Evolutionary conservation across 345 rosid genomes (phyloP).

Genomic region (Bruguiera sexangula): DNA sequence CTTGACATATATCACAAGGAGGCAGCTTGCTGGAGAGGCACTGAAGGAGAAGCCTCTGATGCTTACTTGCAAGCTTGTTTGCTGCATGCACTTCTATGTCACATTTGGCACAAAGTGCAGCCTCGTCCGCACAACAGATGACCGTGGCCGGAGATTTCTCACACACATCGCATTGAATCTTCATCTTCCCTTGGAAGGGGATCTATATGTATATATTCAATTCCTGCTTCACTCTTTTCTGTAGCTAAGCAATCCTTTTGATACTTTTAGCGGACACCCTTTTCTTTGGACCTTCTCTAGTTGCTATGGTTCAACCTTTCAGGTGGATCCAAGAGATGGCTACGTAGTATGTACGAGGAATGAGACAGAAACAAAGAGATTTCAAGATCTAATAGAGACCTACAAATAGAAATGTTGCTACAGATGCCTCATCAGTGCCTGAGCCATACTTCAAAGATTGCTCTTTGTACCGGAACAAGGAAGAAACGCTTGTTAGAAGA

Average conservation of each 20-base stretch:
- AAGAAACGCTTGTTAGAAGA: neutral
- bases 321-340: neutral
- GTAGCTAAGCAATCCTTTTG: neutral
- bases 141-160: constrained; percentile 91
- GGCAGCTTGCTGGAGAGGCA: constrained; percentile 74
- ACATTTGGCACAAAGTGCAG: constrained; percentile 77
- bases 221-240: neutral
- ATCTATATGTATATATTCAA: neutral
- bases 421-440: neutral
- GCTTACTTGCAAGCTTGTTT: constrained; percentile 92
- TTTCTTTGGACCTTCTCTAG: neutral
- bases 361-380: neutral
- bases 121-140: constrained; percentile 97
- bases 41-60: constrained; percentile 88
- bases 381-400: neutral
- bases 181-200: constrained; percentile 41
- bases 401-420: neutral
- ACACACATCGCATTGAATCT: constrained; percentile 97
- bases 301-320: neutral
- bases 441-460: too few relatives aligned
- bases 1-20: constrained; percentile 90
- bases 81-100: constrained; percentile 95
- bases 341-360: neutral
- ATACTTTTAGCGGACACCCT: neutral
- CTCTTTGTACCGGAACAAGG: too few relatives aligned